Base-by-base conservation (phyloP, 2,329 filamentous ascomycete genomes). In the Scopulariopsis brevicaulis region DNA sequence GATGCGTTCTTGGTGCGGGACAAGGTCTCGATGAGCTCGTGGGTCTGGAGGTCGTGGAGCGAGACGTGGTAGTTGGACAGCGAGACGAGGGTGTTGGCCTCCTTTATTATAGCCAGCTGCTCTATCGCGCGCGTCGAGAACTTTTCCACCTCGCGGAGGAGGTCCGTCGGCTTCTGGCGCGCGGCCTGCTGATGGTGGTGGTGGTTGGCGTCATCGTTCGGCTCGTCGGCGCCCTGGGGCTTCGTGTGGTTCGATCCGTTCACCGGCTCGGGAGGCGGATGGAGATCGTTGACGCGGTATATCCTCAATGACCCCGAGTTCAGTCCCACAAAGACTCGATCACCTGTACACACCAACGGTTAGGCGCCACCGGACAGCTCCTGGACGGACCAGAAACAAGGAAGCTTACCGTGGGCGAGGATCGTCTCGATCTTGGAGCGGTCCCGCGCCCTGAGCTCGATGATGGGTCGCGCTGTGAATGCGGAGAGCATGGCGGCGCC, bases 371-470 rank as follows among this genome's bases (percentile, higher is more conserved):
- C 14, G 24, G 46, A 20, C 46, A 37, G 25, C 14, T 24, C n/a
- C 28, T 35, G 22, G 10, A 18, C n/a, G 22, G 25, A 24, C 20
- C 32, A n/a, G 46, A 50, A 24, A 8, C 46, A 12, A n/a, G 53
- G 58, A 53, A 58, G 61, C 72, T 59, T 79, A 90, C 88, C 91
- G 73, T 96, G 90, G 61, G 93, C 90, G 54, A 97, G 81, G 64
- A 99, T 90, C 55, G 90, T 94, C 75, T 99, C 94, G 74, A 99
- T 96, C 78, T 88, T 94, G 64, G 90, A 95, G 78, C 95, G 96
- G 83, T 97, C 93, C 73, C 90, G 87, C 73, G 86, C 85, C 76
- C 89, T 92, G 67, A 99, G 87, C 88, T 99, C 94, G 79, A 97
- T 89, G 71, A 99, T 93, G 63, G 92, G 89, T 69, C 90, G 89